Base-by-base conservation (phyloP, 2,329 filamentous ascomycete genomes). In the Exophiala sp. region DNA sequence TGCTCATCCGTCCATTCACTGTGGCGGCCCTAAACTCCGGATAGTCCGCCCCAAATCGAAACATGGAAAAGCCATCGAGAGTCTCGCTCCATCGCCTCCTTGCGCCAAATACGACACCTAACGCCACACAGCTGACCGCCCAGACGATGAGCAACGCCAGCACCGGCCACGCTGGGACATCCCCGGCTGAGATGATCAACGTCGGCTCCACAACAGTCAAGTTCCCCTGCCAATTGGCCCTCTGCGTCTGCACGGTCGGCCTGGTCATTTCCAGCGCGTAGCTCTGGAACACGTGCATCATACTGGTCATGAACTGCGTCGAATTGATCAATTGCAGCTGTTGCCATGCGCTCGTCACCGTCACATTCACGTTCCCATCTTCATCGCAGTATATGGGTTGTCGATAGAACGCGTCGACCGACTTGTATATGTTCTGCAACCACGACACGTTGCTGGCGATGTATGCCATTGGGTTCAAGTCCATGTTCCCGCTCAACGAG, bases 11-110 rank as follows among this genome's bases (percentile, higher is more conserved):
- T 14, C 40, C 41, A 33, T 39, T n/a, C 5, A 8, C 49, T 36
- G 12, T 29, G 24, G 24, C 7, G 45, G 29, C 16, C 14, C 34
- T 34, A 32, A 52, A 46, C 6, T 46, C 10, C n/a, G 49, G 40
- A 24, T 34, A 33, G 46, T 56, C 39, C 34, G 41, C 42, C 9
- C 52, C 55, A 24, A 56, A 58, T 8, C 52, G 32, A 41, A 56
- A 57, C 44, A 59, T 53, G 34, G 34, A 52, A 38, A 47, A 58
- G n/a, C 51, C 51, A 35, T 58, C 52, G 5, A 60, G 35, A 5
- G 51, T 51, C 29, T 60, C 52, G 12, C 42, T 40, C 55, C 58
- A 60, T 7, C 58, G 56, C 10, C 39, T 36, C 2, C 53, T 36
- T 21, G 48, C 43, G 5, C 58, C 52, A 24, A 50, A 61, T 12